Conservation (phyloP, 768 basidiomycete species). For the Leccinum broughii region DNA sequence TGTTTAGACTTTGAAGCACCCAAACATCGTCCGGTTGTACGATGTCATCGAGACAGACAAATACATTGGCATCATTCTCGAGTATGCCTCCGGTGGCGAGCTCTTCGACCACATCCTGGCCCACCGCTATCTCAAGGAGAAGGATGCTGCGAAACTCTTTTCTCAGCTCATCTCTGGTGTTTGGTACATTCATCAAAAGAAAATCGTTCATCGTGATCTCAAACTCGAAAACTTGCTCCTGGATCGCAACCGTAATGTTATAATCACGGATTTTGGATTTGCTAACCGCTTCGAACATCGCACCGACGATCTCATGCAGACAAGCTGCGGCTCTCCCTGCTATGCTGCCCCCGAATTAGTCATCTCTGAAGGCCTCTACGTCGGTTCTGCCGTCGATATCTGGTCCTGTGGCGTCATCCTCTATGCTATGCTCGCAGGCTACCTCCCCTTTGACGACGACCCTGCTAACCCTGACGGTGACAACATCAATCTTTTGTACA, state of each 20-base stretch:
- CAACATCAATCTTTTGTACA: conserved; percentile 98
- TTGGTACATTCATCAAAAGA: conserved; percentile 98
- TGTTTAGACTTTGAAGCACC: conserved; percentile 85
- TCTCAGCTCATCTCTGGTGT: conserved; percentile 98
- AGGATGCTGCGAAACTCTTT: conserved; percentile 93
- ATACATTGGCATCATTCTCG: conserved; percentile 98
- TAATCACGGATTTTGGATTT: conserved; percentile 99
- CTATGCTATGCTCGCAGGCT: conserved; percentile 96
- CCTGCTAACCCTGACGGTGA: conserved; percentile 98
- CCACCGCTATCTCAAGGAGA: conserved; percentile 93
- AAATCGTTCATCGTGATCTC: conserved; percentile 98
- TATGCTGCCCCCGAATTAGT: conserved; percentile 98
- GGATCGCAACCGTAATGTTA: conserved; percentile 96
- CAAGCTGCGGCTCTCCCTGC: conserved; percentile 94
- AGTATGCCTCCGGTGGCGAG: conserved; percentile 97
- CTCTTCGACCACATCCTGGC: conserved; percentile 99
- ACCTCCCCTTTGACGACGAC: conserved; percentile 99
- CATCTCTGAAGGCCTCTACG: conserved; percentile 95
- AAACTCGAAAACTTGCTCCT: conserved; percentile 98
- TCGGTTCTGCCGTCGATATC: conserved; percentile 97
- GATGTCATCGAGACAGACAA: conserved; percentile 99
- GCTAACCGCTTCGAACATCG: conserved; percentile 96
- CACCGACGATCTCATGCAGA: conserved; percentile 96
- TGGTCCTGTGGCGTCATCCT: conserved; percentile 97
- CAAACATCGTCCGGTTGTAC: conserved; percentile 96